phyloP scores from a whole-genome alignment of 805 yeast genomes.

The Sungouiella blattae region DNA sequence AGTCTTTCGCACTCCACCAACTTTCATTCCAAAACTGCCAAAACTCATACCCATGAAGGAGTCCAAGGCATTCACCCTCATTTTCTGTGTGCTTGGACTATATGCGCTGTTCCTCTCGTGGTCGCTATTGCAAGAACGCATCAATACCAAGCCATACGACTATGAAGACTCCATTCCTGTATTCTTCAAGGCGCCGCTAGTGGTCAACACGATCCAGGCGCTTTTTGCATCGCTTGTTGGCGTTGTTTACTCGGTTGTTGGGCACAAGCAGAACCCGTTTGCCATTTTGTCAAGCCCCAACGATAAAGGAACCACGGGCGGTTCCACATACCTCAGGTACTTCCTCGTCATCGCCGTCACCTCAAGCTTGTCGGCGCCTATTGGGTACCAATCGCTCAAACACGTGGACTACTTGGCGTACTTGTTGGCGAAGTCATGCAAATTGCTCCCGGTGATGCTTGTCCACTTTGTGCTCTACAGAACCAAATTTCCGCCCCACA shows the following conservation, averaged over 20 bases:
- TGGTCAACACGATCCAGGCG: slow-evolving; percentile 76
- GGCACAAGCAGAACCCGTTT: slow-evolving; percentile 21
- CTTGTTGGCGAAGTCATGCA: slow-evolving; percentile 88
- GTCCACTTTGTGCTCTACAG: slow-evolving; percentile 73
- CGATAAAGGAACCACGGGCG: not conserved
- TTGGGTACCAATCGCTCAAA: slow-evolving; percentile 72
- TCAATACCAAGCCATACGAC: slow-evolving; percentile 74
- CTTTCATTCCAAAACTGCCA: not conserved
- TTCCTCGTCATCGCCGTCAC: slow-evolving; percentile 61
- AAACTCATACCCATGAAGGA: slow-evolving; percentile 4
- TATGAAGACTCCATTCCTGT: slow-evolving; percentile 32
- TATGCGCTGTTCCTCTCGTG: slow-evolving; percentile 85
- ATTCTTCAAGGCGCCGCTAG: slow-evolving; percentile 69
- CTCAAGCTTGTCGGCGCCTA: slow-evolving; percentile 77
- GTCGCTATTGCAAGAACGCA: slow-evolving; percentile 89
- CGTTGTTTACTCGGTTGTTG: slow-evolving; percentile 45
- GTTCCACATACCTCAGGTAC: slow-evolving; percentile 22
- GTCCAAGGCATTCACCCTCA: slow-evolving; percentile 18
- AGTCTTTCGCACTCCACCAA: too few relatives aligned
- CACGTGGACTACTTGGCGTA: slow-evolving; percentile 86
- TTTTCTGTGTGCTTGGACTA: slow-evolving; percentile 54
- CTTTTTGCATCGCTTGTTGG: slow-evolving; percentile 71
- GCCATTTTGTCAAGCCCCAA: slow-evolving; percentile 2
- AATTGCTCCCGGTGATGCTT: slow-evolving; percentile 89
- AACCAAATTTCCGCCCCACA: slow-evolving; percentile 67